Percentiles rank a stretch among this genome's conserved stretches.
Evolutionary conservation across 139 green algal species (phyloP).

Genomic region (Desmodesmus armatus): DNA sequence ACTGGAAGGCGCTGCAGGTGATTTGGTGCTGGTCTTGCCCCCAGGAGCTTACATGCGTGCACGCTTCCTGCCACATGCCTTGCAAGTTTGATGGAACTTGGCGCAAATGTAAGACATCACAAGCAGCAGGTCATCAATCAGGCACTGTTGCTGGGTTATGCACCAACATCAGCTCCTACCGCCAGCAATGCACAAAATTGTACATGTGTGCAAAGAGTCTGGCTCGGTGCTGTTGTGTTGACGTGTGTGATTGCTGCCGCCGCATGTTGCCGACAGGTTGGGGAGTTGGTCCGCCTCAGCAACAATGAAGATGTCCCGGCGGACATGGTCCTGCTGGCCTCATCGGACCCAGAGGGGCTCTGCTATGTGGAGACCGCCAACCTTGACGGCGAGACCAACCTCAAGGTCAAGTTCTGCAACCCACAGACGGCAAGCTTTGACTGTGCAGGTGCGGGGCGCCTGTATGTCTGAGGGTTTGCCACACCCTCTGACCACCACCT

Average conservation of each 20-base stretch:
- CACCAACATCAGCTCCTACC: not conserved
- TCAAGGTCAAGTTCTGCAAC: conserved; percentile 88
- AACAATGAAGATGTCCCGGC: conserved; percentile 78
- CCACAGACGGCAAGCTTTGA: conserved; percentile 8
- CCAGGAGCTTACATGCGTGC: too few species aligned
- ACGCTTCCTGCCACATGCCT: too few species aligned
- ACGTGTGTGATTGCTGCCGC: too few species aligned
- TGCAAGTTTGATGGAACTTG: too few species aligned
- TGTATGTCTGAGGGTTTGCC: too few species aligned
- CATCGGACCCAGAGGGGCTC: conserved; percentile 62
- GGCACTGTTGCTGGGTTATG: not conserved
- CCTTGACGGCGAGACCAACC: conserved; percentile 93
- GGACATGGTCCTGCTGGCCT: conserved; percentile 82
- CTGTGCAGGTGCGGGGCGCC: conserved; percentile 22
- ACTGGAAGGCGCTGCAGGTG: conserved; percentile 45
- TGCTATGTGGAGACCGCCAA: conserved; percentile 90
- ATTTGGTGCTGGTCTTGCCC: too few species aligned
- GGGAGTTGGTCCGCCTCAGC: conserved; percentile 58
- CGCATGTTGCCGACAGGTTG: conserved; percentile 14
- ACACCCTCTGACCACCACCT: not conserved
- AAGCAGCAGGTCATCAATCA: too few species aligned
- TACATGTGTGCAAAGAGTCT: too few species aligned
- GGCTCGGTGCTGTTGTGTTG: too few species aligned
- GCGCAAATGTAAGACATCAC: too few species aligned
- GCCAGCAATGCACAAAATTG: too few species aligned